Conservation (phyloP, 2,329 filamentous ascomycete genomes). For the Proliferodiscus dingleyae region DNA sequence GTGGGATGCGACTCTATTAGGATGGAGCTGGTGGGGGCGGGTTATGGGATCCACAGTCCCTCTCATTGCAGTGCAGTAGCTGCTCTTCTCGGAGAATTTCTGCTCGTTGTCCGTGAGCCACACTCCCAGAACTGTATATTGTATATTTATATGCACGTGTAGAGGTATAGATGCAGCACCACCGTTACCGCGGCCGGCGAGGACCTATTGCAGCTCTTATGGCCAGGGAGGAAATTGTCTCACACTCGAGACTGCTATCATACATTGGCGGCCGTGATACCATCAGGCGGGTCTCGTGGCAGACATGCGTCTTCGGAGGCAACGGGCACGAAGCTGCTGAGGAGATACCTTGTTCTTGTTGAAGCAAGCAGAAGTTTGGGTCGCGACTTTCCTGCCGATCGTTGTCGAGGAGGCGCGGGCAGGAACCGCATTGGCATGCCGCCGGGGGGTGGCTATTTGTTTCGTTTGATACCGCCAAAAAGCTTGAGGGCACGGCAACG, state of each 20-base stretch:
- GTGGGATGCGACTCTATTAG: slow-evolving; percentile 7
- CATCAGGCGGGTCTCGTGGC: slow-evolving; percentile 13
- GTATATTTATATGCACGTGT: neutral
- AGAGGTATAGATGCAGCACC: slow-evolving; percentile 9
- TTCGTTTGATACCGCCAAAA: slow-evolving; percentile 2
- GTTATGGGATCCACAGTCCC: neutral
- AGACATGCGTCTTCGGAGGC: slow-evolving; percentile 18
- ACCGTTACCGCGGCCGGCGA: slow-evolving; percentile 11
- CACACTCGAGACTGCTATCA: slow-evolving; percentile 15
- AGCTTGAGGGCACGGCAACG: too few relatives aligned
- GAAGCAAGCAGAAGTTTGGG: neutral
- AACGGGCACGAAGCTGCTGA: slow-evolving; percentile 9
- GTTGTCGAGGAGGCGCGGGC: slow-evolving; percentile 5
- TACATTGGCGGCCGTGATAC: slow-evolving; percentile 25
- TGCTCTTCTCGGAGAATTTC: slow-evolving; percentile 4
- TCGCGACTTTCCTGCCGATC: slow-evolving; percentile 9
- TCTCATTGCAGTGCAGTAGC: slow-evolving; percentile 14
- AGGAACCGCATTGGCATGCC: slow-evolving; percentile 15
- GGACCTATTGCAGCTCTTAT: slow-evolving; percentile 13
- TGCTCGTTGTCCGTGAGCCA: neutral
- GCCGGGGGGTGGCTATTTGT: slow-evolving; percentile 17
- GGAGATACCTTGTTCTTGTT: too few relatives aligned
- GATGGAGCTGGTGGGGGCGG: slow-evolving; percentile 7
- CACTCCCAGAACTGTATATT: neutral
- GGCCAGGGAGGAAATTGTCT: slow-evolving; percentile 17